Evolutionary conservation across 306 rosid genomes (phyloP).

Genomic region (Gastrolobium bilobum): DNA sequence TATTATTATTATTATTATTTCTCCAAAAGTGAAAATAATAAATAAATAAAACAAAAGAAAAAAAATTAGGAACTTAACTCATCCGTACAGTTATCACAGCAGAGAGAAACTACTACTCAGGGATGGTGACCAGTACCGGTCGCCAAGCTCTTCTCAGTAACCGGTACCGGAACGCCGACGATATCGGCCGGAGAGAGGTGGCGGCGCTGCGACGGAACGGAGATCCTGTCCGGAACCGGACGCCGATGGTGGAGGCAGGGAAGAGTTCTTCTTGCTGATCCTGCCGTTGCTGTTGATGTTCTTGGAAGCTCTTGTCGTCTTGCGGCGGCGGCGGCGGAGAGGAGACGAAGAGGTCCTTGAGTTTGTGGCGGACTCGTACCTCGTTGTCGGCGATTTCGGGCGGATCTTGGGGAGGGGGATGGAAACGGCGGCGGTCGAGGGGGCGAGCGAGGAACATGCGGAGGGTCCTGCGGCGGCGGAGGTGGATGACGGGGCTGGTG

Average conservation of each 20-base stretch:
- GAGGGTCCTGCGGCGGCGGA: conserved; percentile 90
- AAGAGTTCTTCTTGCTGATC: conserved; percentile 49
- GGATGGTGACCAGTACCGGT: conserved; percentile 81
- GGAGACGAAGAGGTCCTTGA: conserved; percentile 85
- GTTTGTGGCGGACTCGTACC: conserved; percentile 70
- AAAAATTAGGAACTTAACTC: conserved; percentile 36
- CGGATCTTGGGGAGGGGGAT: conserved; percentile 47
- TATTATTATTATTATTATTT: background rate
- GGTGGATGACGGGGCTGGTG: conserved; percentile 84
- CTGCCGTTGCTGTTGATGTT: conserved; percentile 18
- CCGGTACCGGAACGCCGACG: conserved; percentile 77
- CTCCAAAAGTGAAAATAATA: conserved; percentile 20
- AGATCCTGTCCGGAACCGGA: conserved; percentile 49
- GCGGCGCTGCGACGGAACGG: conserved; percentile 53
- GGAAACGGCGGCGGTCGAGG: conserved; percentile 65
- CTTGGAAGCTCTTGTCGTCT: conserved; percentile 53
- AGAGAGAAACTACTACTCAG: conserved; percentile 62
- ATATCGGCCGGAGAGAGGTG: conserved; percentile 65
- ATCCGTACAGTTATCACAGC: conserved; percentile 53
- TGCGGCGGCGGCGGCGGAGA: conserved; percentile 76
- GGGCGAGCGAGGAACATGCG: conserved; percentile 82
- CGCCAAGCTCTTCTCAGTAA: conserved; percentile 89
- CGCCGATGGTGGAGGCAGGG: conserved; percentile 35
- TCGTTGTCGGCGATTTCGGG: conserved; percentile 48
- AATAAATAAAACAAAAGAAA: conserved; percentile 34